These are phyloP conservation scores for Taxillus chinensis DNA, from an alignment of 164 flowering plant species.

Conservation along the genomic window DNA sequence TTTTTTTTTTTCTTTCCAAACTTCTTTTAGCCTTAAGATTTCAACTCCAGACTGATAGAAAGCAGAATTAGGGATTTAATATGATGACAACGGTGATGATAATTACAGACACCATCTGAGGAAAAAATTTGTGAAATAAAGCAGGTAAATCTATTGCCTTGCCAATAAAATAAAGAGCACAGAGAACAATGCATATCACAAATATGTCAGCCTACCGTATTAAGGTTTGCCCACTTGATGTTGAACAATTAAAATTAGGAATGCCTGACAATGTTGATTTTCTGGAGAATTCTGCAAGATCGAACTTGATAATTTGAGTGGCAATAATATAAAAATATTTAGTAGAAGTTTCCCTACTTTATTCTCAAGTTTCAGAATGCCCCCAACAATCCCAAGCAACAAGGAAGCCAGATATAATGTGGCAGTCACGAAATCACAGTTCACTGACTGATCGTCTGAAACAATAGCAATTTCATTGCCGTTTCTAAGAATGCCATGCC, in stretches of 20 bases:
- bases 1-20: no score
- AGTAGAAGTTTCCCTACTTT: not conserved
- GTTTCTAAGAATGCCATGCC: no score
- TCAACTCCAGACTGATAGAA: no score
- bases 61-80: no score
- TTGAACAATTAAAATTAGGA: constrained; percentile 3
- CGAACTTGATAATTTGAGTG: constrained; percentile 1
- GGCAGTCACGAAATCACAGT: not conserved
- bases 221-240: constrained; percentile 1
- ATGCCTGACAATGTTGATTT: constrained; percentile 6
- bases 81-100: no score
- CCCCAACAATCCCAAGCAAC: not conserved
- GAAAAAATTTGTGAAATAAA: not conserved
- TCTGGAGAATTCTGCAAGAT: constrained; percentile 10
- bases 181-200: not conserved
- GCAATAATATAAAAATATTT: not conserved
- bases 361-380: no score
- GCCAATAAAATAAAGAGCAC: not conserved
- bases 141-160: not conserved
- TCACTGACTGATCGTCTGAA: not conserved
- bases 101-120: not conserved
- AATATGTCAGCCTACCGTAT: constrained; percentile 16
- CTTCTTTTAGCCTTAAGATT: no score
- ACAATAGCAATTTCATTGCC: no score
- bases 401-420: not conserved